Base-by-base conservation (phyloP, 2,329 filamentous ascomycete genomes). In the Alternaria arbusti region DNA sequence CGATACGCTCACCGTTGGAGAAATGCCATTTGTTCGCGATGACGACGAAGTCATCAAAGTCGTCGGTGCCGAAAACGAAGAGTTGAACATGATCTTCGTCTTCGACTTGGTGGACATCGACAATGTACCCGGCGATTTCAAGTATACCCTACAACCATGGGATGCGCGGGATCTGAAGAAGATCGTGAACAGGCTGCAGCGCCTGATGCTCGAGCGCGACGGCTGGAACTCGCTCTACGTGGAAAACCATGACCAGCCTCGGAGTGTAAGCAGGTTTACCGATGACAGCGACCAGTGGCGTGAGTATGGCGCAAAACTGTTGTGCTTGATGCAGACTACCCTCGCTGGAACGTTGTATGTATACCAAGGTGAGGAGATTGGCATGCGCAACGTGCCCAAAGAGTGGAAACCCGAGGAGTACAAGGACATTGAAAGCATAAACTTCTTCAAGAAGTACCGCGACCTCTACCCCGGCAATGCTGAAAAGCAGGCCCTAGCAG, bases 71-170 rank as follows among this genome's bases (percentile, higher is more conserved):
- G 73, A 82, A 23, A 71, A 73, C 15, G 76, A 79, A 32, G 86
- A 91, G 75, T 80, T 92, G 46, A 86, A 88, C 75, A 92, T 92
- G 90, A 88, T 91, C 6, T 91, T 92, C 75, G 79, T 81, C 49
- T 85, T 85, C 60, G 83, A 84, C 52, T 68, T 84, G 6, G 77
- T 79, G 0, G 77, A 79, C 50, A 78, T 79, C 20, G 78, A 79
- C 45, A 79, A 78, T 22, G 70, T 77, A 3, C 77, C 78, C 0
- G 77, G 75, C 4, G 76, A 79, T 50, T 79, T 79, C 69, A 79
- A 78, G 45, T 77, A 66, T 50, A 74, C 74, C 0, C 59, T 79
- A 2, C 71, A 79, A 15, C 67, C 68, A 1, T 80, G 77, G 77
- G 72, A 80, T 49, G 72, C 72, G 13, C 66, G 70, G 4, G 77